A percentile compares a stretch with the other conserved stretches of the same genome.
These are phyloP conservation scores for Phytophthora aleatoria DNA, from an alignment of 352 stramenopile genomes.

Conservation along the genomic window DNA sequence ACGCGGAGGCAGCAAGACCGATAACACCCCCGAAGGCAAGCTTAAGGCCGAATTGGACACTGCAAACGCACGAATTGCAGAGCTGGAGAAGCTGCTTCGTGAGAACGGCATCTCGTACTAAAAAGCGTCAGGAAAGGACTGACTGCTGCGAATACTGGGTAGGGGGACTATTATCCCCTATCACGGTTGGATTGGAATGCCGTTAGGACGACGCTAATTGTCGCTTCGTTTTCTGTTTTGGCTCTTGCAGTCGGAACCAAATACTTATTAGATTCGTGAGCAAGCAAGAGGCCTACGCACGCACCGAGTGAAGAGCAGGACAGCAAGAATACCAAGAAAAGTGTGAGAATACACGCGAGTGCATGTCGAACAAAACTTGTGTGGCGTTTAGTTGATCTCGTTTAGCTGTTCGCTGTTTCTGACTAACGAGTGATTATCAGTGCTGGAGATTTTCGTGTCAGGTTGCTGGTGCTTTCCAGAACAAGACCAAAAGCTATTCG, in stretches of 20 bases:
- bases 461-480: neutral
- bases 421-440: constrained; percentile 1
- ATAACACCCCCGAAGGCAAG: constrained; percentile 56
- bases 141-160: constrained; percentile 33
- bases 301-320: constrained; percentile 40
- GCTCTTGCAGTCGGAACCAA: constrained; percentile 51
- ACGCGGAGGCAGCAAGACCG: constrained; percentile 39
- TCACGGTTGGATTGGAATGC: constrained; percentile 32
- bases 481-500: neutral
- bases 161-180: constrained; percentile 29
- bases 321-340: constrained; percentile 44
- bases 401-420: constrained; percentile 7
- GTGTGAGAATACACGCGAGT: constrained; percentile 45
- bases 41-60: constrained; percentile 80
- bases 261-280: constrained; percentile 62
- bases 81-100: constrained; percentile 83
- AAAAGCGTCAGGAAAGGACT: constrained; percentile 26
- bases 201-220: constrained; percentile 36
- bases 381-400: constrained; percentile 19
- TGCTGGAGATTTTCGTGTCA: neutral
- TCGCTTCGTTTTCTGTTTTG: constrained; percentile 45
- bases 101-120: constrained; percentile 86
- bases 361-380: constrained; percentile 36
- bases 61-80: constrained; percentile 83
- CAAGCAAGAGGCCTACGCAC: constrained; percentile 45